Evolutionary conservation across 1,284 basidiomycete species (phyloP).

Genomic region (Apiotrichum gracile): DNA sequence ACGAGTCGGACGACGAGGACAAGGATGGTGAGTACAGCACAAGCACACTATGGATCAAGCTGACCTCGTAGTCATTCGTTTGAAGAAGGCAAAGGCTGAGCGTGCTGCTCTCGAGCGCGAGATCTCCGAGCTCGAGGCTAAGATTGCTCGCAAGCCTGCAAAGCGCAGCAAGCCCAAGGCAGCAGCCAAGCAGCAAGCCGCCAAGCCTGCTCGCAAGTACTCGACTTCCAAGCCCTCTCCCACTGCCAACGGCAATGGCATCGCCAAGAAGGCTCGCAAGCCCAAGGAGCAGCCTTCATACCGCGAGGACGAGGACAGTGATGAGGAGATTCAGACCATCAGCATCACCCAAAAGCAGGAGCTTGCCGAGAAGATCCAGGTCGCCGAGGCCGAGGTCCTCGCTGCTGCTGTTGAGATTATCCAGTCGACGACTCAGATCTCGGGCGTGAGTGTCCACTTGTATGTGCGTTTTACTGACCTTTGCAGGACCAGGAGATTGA

Average conservation of each 20-base stretch:
- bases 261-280: constrained; percentile 35
- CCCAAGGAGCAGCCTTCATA: constrained; percentile 34
- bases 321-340: constrained; percentile 44
- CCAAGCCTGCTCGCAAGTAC: constrained; percentile 50
- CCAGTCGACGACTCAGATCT: constrained; percentile 77
- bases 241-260: constrained; percentile 28
- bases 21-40: constrained; percentile 43
- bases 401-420: constrained; percentile 87
- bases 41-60: neutral
- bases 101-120: constrained; percentile 19
- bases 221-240: constrained; percentile 34
- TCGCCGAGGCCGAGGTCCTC: constrained; percentile 68
- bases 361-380: constrained; percentile 81
- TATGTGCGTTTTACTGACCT: constrained; percentile 1
- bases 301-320: constrained; percentile 47
- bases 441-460: constrained; percentile 61
- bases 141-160: constrained; percentile 21
- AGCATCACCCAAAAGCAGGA: constrained; percentile 95
- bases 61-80: constrained; percentile 7
- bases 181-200: constrained; percentile 47
- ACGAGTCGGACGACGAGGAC: constrained; percentile 49
- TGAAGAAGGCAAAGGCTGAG: constrained; percentile 16
- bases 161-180: constrained; percentile 18
- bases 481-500: constrained; percentile 90
- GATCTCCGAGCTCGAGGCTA: constrained; percentile 30